A percentile compares a stretch with the other conserved stretches of the same genome.
Conservation (phyloP, 208 protist species). For the Acanthamoeba royreba region DNA sequence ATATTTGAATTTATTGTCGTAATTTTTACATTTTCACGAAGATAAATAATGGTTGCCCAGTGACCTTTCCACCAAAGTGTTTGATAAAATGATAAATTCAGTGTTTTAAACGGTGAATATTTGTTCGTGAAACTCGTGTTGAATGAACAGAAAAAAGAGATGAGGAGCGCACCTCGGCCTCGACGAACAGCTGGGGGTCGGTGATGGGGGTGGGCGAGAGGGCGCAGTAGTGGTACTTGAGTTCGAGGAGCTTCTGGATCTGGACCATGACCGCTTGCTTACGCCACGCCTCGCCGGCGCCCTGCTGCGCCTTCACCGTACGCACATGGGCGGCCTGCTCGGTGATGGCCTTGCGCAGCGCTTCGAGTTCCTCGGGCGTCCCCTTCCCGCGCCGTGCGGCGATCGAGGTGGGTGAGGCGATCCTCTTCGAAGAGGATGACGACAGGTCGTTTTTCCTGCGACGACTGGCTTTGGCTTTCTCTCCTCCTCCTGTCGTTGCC, state of each 20-base stretch:
- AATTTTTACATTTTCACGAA: no score
- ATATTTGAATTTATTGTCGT: no score
- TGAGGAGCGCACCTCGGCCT: not conserved
- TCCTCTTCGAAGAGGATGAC: not conserved
- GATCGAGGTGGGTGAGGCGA: no score
- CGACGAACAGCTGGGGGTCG: not conserved
- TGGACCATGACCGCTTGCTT: constrained; percentile 6
- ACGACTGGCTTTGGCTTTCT: not conserved
- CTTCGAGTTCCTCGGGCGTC: not conserved
- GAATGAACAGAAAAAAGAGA: no score
- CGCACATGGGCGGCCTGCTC: constrained; percentile 10
- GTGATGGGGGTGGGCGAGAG: constrained; percentile 17
- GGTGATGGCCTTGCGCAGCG: not conserved
- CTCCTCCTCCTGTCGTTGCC: not conserved
- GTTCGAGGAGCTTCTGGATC: not conserved
- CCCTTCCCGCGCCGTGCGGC: not conserved
- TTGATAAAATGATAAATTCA: no score
- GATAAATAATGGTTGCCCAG: no score
- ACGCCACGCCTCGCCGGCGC: not conserved
- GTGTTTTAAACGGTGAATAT: no score
- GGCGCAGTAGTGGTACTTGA: constrained; percentile 30
- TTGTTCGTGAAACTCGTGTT: no score
- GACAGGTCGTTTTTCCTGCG: not conserved
- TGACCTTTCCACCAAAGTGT: no score
- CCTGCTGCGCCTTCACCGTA: not conserved